Evolutionary conservation across 768 basidiomycete genomes (phyloP).

Genomic region (Boletales sp.): DNA sequence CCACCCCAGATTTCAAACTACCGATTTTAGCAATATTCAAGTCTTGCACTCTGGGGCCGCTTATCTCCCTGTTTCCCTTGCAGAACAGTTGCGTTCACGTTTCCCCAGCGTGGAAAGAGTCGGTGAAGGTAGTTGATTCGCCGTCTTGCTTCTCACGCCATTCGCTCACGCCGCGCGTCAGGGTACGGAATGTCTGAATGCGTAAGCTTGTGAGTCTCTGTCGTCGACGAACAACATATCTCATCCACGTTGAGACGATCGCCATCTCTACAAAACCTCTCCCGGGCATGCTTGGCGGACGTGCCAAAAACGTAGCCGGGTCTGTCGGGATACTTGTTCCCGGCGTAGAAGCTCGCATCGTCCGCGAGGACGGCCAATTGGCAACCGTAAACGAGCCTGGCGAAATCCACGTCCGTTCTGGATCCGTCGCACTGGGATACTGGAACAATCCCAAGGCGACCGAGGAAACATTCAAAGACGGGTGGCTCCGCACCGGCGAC

Average conservation of each 20-base stretch:
- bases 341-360: conserved; percentile 59
- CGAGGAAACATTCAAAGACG: conserved; percentile 57
- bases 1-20: conserved; percentile 41
- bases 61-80: conserved; percentile 59
- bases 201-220: conserved; percentile 35
- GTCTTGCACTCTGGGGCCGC: conserved; percentile 55
- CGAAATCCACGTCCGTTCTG: conserved; percentile 58
- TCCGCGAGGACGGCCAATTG: conserved; percentile 55
- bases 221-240: background rate
- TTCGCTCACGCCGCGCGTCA: conserved; percentile 18
- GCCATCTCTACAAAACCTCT: conserved; percentile 42
- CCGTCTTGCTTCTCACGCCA: background rate
- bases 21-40: conserved; percentile 52
- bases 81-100: conserved; percentile 36
- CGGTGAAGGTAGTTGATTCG: conserved; percentile 41
- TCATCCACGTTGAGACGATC: conserved; percentile 46
- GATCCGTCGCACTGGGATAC: conserved; percentile 63
- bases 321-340: conserved; percentile 59
- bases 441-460: conserved; percentile 69
- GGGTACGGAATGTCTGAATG: conserved; percentile 74
- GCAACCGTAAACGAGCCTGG: conserved; percentile 57
- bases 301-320: conserved; percentile 37
- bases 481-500: conserved; percentile 65
- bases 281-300: conserved; percentile 45
- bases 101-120: conserved; percentile 34